Evolutionary conservation across 805 yeast genomes (phyloP), one percentile per base, ranked within the genome.

Genomic region (Wickerhamiella brachini): DNA sequence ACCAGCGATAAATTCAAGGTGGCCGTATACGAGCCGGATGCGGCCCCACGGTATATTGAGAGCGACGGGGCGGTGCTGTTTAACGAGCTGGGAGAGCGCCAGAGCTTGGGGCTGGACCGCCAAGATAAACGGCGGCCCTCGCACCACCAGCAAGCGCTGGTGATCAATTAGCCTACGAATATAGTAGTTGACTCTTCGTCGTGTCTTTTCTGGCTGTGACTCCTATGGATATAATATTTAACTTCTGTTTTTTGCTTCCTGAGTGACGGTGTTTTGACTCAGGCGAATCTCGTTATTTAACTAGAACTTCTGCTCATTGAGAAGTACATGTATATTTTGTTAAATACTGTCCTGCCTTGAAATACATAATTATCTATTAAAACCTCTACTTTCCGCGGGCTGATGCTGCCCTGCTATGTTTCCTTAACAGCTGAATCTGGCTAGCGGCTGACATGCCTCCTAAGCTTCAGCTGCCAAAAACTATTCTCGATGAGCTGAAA

Each of bases 41-140:
- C 51, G 31, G 54, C 48, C 26, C 51, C 55, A 64, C 69, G 38
- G 44, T 67, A 31, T 61, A 57, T 57, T 73, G 79, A 76, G 1
- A 80, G 79, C 49, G 79, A 78, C 23, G 76, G 75, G 7, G 56
- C 76, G 44, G 70, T 74, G 5, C 67, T 88, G 17, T 83, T 70
- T 62, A 81, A 80, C 50, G 75, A 74, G 43, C 62, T 81, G 52
- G 65, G 70, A 17, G 69, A 71, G 9, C 71, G 71, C 45, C 81
- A 77, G 53, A 73, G 71, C 31, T 68, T 93, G 49, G 94, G 89
- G 24, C 70, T 93, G 62, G 96, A 93, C 62, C 95, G 86, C 61
- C 88, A 93, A 1, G 96, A 87, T 63, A 77, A 93, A 61, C 51
- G 54, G 18, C 51, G 57, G 6, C 23, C 37, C 21, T 29, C 21